A percentile compares a stretch with the other conserved stretches of the same genome.
Evolutionary conservation across 352 stramenopile species (phyloP).

Genomic region (Sclerospora graminicola): DNA sequence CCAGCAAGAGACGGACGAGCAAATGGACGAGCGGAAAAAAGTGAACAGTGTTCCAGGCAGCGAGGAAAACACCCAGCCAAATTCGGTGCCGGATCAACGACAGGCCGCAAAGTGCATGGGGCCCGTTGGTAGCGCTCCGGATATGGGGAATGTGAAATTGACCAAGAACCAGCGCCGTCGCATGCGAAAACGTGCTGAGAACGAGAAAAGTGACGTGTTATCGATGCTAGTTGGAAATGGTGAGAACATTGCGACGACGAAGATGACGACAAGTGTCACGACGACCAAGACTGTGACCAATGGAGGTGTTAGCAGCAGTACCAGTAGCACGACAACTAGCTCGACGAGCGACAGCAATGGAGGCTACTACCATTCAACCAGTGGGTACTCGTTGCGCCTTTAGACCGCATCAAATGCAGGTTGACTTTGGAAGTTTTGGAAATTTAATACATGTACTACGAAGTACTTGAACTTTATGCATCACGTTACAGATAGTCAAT

Average conservation of each 20-base stretch:
- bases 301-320: conserved; percentile 5
- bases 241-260: conserved; percentile 2
- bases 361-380: conserved; percentile 59
- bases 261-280: conserved; percentile 15
- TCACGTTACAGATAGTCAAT: too few relatives aligned
- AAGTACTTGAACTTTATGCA: too few relatives aligned
- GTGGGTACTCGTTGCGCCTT: conserved; percentile 53
- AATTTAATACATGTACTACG: too few relatives aligned
- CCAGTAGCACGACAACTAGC: conserved; percentile 16
- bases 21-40: conserved; percentile 15
- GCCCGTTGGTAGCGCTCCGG: conserved; percentile 30
- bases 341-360: conserved; percentile 17
- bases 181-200: conserved; percentile 69
- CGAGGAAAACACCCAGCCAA: conserved; percentile 28
- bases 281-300: conserved; percentile 14
- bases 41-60: conserved; percentile 5
- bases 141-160: conserved; percentile 33
- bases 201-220: conserved; percentile 56
- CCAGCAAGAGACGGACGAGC: conserved; percentile 28
- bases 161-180: conserved; percentile 76
- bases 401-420: conserved; percentile 10
- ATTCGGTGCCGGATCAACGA: conserved; percentile 3
- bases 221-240: conserved; percentile 42
- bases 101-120: conserved; percentile 4
- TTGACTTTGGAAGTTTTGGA: too few relatives aligned